These are phyloP conservation scores for Psilocybe cyanescens DNA, from an alignment of 768 basidiomycete genomes.

Conservation along the genomic window DNA sequence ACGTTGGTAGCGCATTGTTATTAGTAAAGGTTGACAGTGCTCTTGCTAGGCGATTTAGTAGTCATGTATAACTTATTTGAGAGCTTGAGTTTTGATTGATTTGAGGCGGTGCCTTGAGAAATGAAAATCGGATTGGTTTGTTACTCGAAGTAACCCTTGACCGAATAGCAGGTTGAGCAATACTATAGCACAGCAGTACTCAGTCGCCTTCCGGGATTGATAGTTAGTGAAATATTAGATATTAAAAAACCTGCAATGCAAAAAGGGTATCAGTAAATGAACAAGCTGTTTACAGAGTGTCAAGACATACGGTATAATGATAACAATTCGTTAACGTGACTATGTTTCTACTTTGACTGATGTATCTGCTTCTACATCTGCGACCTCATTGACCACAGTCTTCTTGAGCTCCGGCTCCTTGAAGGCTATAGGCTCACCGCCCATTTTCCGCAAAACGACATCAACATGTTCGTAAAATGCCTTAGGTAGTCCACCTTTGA, in stretches of 20 bases:
- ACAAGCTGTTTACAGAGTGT: not conserved
- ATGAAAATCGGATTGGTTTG: no score
- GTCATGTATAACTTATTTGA: no score
- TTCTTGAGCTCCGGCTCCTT: not conserved
- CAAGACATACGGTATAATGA: constrained; percentile 18
- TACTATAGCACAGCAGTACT: no score
- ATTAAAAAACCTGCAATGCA: constrained; percentile 14
- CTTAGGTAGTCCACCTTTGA: constrained; percentile 45
- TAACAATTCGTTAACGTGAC: constrained; percentile 11
- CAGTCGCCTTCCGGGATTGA: not conserved
- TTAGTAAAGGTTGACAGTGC: no score
- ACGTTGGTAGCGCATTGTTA: no score
- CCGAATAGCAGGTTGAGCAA: not conserved
- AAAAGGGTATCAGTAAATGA: not conserved
- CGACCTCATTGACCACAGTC: not conserved
- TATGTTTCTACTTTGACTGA: constrained; percentile 19
- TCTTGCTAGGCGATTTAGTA: no score
- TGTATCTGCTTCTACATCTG: constrained; percentile 18
- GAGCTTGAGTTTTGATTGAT: no score
- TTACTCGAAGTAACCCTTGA: not conserved
- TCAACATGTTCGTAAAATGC: constrained; percentile 52
- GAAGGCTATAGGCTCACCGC: constrained; percentile 43
- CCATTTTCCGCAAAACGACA: constrained; percentile 49
- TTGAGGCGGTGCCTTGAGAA: no score
- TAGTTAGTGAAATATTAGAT: constrained; percentile 8